Percentiles rank a stretch among this genome's conserved stretches.
Evolutionary conservation across 2,329 filamentous ascomycete species (phyloP).

Genomic region (Stagonosporopsis chrysanthemi): DNA sequence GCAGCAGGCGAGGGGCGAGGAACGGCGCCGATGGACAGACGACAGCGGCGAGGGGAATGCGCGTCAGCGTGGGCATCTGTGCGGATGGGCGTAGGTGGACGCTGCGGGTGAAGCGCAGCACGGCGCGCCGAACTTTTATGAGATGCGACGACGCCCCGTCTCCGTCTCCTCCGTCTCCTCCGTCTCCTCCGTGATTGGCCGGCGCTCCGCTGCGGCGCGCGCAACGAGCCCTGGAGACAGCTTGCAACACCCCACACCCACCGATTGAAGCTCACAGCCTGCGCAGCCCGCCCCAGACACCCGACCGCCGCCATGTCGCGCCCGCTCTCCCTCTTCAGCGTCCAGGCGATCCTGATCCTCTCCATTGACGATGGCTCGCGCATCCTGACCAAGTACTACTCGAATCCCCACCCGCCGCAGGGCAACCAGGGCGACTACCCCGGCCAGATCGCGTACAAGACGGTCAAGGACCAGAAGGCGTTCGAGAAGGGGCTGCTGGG

Average conservation of each 20-base stretch:
- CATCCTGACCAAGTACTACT: constrained; percentile 95
- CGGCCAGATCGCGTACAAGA: constrained; percentile 80
- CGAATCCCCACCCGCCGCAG: constrained; percentile 71
- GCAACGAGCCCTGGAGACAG: constrained; percentile 32
- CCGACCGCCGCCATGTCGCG: constrained; percentile 60
- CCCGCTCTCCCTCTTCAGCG: constrained; percentile 63
- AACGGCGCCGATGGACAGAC: constrained; percentile 48
- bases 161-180: constrained; percentile 24
- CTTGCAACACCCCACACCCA: constrained; percentile 29
- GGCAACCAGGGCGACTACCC: constrained; percentile 66
- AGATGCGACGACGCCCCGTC: neutral
- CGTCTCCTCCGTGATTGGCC: constrained; percentile 36
- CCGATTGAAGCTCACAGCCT: constrained; percentile 1
- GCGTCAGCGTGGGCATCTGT: constrained; percentile 34
- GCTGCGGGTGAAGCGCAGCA: neutral
- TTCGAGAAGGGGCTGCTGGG: constrained; percentile 92
- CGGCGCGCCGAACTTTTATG: constrained; percentile 4
- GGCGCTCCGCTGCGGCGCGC: constrained; percentile 29
- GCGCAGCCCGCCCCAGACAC: neutral
- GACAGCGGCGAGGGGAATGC: constrained; percentile 38
- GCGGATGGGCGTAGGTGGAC: neutral
- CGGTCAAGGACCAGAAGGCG: constrained; percentile 89
- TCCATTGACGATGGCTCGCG: constrained; percentile 85
- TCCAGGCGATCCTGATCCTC: constrained; percentile 60
- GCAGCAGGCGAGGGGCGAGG: constrained; percentile 43